These are phyloP conservation scores for Dissophora globulifera DNA, from an alignment of 192 early-diverging fungal species.

Conservation along the genomic window DNA sequence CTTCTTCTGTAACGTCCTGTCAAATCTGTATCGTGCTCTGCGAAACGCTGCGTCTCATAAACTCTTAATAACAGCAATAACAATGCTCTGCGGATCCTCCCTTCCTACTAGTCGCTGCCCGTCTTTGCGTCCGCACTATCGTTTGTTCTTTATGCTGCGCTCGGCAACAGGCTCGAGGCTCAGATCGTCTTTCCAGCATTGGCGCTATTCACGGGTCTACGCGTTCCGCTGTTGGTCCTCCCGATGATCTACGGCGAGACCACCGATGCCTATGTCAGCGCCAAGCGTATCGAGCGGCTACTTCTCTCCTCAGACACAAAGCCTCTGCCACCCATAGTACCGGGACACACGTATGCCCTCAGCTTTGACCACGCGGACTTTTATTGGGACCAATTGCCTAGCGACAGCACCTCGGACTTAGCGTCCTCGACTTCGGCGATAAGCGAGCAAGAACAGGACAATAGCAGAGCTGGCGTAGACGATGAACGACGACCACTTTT, in stretches of 20 bases:
- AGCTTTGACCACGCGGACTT: conserved; percentile 69
- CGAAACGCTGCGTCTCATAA: too few relatives aligned
- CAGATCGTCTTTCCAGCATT: conserved; percentile 57
- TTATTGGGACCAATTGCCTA: conserved; percentile 66
- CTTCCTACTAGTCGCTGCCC: conserved; percentile 31
- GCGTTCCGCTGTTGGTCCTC: conserved; percentile 56
- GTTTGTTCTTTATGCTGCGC: conserved; percentile 50
- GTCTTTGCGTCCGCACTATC: conserved; percentile 58
- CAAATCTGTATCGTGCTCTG: too few relatives aligned
- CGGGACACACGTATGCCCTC: conserved; percentile 58
- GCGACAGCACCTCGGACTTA: background rate
- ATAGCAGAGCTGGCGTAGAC: too few relatives aligned
- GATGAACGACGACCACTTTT: too few relatives aligned
- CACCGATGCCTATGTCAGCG: conserved; percentile 53
- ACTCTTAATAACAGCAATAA: too few relatives aligned
- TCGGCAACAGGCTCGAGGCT: conserved; percentile 48
- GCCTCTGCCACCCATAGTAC: conserved; percentile 52
- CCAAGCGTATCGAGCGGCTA: conserved; percentile 53
- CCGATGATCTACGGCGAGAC: conserved; percentile 52
- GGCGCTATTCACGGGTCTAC: conserved; percentile 61
- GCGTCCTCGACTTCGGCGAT: too few relatives aligned
- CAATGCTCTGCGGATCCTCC: background rate
- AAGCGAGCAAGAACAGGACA: too few relatives aligned
- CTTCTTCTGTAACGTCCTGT: conserved; percentile 57
- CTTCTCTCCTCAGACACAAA: conserved; percentile 69